Base-by-base conservation (phyloP, 148 eudicot genomes). In the Spergularia bocconei region DNA sequence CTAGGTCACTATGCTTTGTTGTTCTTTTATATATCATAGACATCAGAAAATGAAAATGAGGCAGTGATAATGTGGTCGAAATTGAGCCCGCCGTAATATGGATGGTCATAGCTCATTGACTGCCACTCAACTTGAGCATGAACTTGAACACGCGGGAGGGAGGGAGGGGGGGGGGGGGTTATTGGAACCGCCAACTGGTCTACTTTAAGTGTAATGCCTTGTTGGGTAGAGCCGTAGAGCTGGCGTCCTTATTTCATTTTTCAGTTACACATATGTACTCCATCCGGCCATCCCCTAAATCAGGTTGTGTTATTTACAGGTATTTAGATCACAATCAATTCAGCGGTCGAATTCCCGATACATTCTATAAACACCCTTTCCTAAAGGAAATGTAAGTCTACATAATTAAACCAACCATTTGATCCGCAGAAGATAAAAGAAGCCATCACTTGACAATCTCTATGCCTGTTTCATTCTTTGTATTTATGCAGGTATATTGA, bases 271-370 rank as follows among this genome's bases (percentile, higher is more conserved):
- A 19, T 10, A 21, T n/a, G 29, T 56, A n/a, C 2, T 12, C 51
- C 9, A 44, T 47, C 13, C 25, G 67, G 16, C 57, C 63, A 55
- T 29, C 51, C 38, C 17, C 59, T 53, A 23, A 13, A 17, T 59
- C 19, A 70, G 10, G 69, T 21, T 67, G 19, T 73, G 51, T 53
- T 41, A 66, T 65, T 80, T 60, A 71, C 86, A 95, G 98, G 87
- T 94, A 92, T 77, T 60, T 94, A 86, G 98, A 94, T 88, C 98
- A 95, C 89, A 92, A 95, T 79, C 96, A 92, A 78, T 95, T 95
- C 83, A 85, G 85, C 54, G 98, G 98, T 56, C 88, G 97, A 60
- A 90, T 94, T 65, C 96, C 98, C 33, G 98, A 94, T 69, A 87
- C 88, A 64, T 95, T 95, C 89, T 95, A 95, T 72, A 94, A 90